Evolutionary conservation across 345 rosid species (phyloP).

Genomic region (Gossypium mustelinum): DNA sequence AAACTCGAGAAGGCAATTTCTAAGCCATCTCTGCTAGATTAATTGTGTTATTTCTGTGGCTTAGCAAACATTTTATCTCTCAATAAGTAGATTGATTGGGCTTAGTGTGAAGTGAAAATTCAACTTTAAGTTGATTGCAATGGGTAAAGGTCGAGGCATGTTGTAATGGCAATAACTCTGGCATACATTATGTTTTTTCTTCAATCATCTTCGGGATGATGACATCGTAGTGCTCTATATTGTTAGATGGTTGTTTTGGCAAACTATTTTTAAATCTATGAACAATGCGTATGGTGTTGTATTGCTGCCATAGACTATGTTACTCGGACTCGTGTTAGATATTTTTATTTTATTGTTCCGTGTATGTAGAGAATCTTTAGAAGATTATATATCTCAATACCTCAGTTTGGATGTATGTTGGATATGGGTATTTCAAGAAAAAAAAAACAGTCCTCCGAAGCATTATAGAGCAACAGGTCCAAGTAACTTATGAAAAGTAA

Average conservation of each 20-base stretch:
- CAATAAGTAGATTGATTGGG: slow-evolving; percentile 8
- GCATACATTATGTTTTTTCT: neutral
- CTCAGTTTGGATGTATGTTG: too few relatives aligned
- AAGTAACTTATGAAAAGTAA: too few relatives aligned
- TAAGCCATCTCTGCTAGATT: neutral
- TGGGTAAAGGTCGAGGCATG: neutral
- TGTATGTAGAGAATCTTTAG: too few relatives aligned
- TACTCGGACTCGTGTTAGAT: neutral
- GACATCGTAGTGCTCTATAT: neutral
- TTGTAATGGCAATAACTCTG: too few relatives aligned
- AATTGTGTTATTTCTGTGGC: neutral
- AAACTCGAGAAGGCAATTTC: slow-evolving; percentile 20
- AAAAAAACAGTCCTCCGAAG: too few relatives aligned
- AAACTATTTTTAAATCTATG: neutral
- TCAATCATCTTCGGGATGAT: neutral
- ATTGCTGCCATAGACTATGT: neutral
- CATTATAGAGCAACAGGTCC: too few relatives aligned
- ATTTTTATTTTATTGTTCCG: too few relatives aligned
- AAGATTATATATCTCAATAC: too few relatives aligned
- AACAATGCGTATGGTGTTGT: neutral
- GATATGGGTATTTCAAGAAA: too few relatives aligned
- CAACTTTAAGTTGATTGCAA: neutral
- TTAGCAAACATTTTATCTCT: neutral
- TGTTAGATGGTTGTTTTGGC: neutral
- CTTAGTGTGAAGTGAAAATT: neutral